Evolutionary conservation across 1,284 basidiomycete species (phyloP), one percentile per base, ranked within the genome.

Genomic region (Trametes polyzona): DNA sequence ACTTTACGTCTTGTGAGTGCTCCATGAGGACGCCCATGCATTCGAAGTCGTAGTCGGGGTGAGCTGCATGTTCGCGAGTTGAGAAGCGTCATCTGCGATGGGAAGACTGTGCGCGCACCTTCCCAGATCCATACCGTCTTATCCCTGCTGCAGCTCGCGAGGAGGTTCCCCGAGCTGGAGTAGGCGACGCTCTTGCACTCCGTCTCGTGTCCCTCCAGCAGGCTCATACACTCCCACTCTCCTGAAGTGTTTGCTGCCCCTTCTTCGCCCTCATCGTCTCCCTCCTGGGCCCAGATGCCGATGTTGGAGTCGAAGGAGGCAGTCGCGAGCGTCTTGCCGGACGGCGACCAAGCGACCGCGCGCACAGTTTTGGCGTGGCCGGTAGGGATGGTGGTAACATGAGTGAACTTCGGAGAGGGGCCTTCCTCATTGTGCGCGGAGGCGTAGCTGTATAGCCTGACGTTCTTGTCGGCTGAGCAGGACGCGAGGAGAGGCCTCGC

Each of bases 51-150:
- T 87, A 79, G 65, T 97, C 93, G 8, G 93, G 93, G 65, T 93
- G 88, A 1, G 91, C 93, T 95, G 65, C 5, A 54, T 35, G 21
- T n/a, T n/a, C n/a, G n/a, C 32, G 37, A 19, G 16, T 50, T 43
- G 24, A 16, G n/a, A n/a, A n/a, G 10, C 30, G 7, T 2, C 26
- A 2, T 16, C n/a, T 24, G 37, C 11, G 19, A 4, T 32, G 11
- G 11, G 30, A 10, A 24, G 8, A 39, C 8, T 12, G 7, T 5
- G 19, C 14, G n/a, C 79, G 70, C 70, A 90, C 94, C 92, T 82
- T 98, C 97, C 96, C 97, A 99, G 46, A 99, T 84, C 97, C 97
- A 99, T 0, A 99, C 96, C 14, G 92, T 94, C 76, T 98, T 98
- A 76, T 99, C 97, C 57, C 97, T 81, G 66, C 92, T 92, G 70